Conservation (phyloP, 257 asterid species). For the Jaltomata sinuosa region DNA sequence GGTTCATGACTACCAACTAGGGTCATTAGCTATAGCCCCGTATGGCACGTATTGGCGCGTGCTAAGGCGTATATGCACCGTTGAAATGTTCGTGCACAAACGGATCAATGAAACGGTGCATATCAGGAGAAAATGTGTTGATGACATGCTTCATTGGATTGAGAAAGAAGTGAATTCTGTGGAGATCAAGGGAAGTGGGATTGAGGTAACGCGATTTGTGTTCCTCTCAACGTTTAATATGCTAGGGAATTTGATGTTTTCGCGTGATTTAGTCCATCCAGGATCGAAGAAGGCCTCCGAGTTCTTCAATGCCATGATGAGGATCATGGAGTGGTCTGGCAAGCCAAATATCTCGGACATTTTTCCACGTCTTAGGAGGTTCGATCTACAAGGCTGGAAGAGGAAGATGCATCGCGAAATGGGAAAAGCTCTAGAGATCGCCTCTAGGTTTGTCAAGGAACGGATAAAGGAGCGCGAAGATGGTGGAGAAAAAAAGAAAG, state of each 20-base stretch:
- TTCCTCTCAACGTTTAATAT: conserved; percentile 44
- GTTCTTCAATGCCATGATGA: conserved; percentile 31
- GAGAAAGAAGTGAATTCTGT: neutral
- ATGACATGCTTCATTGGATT: conserved; percentile 32
- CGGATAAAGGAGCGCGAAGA: conserved; percentile 3
- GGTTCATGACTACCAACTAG: conserved; percentile 24
- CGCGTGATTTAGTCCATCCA: conserved; percentile 36
- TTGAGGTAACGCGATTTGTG: conserved; percentile 20
- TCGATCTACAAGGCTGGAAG: conserved; percentile 40
- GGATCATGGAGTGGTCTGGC: conserved; percentile 28
- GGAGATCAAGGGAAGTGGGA: neutral
- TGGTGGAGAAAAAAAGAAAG: conserved; percentile 21
- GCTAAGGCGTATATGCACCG: conserved; percentile 32
- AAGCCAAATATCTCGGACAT: conserved; percentile 40
- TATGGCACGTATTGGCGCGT: conserved; percentile 39
- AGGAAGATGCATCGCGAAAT: conserved; percentile 22
- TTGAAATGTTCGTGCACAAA: conserved; percentile 29
- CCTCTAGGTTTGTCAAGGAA: conserved; percentile 31
- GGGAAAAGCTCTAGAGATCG: conserved; percentile 23
- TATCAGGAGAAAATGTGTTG: conserved; percentile 28
- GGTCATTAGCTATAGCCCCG: conserved; percentile 28
- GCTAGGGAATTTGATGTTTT: conserved; percentile 44
- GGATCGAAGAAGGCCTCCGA: conserved; percentile 31
- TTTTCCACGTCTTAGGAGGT: conserved; percentile 33
- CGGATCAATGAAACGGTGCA: conserved; percentile 23